Percentiles rank a stretch among this genome's conserved stretches.
Conservation (phyloP, 2,329 filamentous ascomycete species). For the Zymoseptoria crescenta region DNA sequence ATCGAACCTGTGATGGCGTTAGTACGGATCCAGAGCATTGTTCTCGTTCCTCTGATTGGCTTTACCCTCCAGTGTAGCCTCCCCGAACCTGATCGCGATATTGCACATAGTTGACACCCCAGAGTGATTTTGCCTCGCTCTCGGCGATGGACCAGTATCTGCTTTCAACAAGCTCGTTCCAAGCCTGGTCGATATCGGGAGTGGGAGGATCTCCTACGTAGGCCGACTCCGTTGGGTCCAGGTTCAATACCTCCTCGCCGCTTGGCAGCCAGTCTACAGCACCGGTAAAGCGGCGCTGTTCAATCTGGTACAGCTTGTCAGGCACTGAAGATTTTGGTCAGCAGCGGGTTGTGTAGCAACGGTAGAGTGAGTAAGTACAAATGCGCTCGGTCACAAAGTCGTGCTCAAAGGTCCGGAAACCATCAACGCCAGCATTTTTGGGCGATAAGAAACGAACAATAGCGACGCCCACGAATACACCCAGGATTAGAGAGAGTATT, state of each 20-base stretch:
- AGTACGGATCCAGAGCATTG: not conserved
- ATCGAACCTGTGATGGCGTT: not conserved
- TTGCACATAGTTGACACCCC: not conserved
- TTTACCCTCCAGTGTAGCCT: not conserved
- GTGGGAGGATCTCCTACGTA: not conserved
- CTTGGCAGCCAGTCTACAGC: not conserved
- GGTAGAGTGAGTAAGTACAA: not conserved
- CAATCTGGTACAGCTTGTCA: not conserved
- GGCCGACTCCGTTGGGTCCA: not conserved
- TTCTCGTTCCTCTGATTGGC: not conserved
- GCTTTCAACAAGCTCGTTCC: not conserved
- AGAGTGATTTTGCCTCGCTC: not conserved
- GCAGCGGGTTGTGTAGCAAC: not conserved
- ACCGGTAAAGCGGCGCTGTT: not conserved
- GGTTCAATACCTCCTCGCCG: not conserved
- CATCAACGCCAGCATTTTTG: not conserved
- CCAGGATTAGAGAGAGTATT: not conserved
- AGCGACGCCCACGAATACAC: not conserved
- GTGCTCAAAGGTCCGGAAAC: not conserved
- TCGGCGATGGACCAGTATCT: conserved; percentile 1
- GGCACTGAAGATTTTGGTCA: not conserved
- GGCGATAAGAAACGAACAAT: not conserved
- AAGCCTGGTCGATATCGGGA: not conserved
- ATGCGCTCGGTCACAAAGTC: not conserved
- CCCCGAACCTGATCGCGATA: not conserved